Conservation (phyloP, 2,329 filamentous ascomycete species). For the Fusarium tjaetaba region DNA sequence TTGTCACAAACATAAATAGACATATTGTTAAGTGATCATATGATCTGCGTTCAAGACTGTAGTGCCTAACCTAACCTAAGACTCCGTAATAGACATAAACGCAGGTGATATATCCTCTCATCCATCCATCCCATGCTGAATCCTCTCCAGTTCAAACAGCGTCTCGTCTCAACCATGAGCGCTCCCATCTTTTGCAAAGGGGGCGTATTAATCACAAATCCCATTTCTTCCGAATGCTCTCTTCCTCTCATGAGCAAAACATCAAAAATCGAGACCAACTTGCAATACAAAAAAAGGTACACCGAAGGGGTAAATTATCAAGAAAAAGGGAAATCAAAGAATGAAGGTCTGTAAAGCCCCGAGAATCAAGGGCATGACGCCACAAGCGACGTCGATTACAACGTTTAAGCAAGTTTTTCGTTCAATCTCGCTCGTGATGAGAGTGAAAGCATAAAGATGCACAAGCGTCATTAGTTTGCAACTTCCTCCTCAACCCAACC, state of each 20-base stretch:
- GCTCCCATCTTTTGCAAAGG: constrained; percentile 19
- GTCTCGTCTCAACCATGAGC: constrained; percentile 37
- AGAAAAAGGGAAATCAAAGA: constrained; percentile 45
- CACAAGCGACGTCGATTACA: constrained; percentile 52
- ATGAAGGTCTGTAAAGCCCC: constrained; percentile 41
- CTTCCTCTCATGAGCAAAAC: constrained; percentile 25
- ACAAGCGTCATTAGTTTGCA: constrained; percentile 58
- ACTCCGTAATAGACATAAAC: constrained; percentile 45
- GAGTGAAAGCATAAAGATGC: constrained; percentile 41
- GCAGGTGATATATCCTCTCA: constrained; percentile 40
- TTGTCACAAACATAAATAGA: neutral
- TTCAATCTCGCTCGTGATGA: constrained; percentile 36
- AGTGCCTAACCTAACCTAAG: constrained; percentile 37
- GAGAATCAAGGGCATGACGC: constrained; percentile 41
- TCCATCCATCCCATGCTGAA: constrained; percentile 30
- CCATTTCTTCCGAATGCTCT: constrained; percentile 19
- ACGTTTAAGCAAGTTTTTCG: constrained; percentile 53
- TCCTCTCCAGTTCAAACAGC: constrained; percentile 20
- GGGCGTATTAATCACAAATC: constrained; percentile 37
- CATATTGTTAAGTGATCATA: constrained; percentile 25
- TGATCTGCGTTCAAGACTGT: constrained; percentile 43
- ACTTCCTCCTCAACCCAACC: constrained; percentile 76
- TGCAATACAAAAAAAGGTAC: constrained; percentile 43
- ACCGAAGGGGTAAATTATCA: constrained; percentile 48
- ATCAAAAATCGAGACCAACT: constrained; percentile 35